A percentile compares a stretch with the other conserved stretches of the same genome.
Evolutionary conservation across 441 rosid species (phyloP).

Genomic region (Erysimum cheiri): DNA sequence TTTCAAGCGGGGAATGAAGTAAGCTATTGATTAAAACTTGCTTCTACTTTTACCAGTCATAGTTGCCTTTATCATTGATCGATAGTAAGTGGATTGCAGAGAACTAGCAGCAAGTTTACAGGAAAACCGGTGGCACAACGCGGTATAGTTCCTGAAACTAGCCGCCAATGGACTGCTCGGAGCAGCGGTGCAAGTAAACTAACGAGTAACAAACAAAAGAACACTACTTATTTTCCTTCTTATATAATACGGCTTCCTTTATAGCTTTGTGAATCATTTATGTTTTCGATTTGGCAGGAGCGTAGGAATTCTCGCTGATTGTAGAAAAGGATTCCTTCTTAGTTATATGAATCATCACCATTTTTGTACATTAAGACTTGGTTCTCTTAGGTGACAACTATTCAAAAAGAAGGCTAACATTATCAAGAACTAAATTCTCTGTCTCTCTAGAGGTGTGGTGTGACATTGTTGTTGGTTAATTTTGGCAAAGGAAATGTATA

Average conservation of each 20-base stretch:
- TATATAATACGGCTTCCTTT: neutral
- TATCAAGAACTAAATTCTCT: slow-evolving; percentile 1
- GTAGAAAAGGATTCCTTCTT: neutral
- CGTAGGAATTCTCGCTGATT: slow-evolving; percentile 52
- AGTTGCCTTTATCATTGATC: slow-evolving; percentile 37
- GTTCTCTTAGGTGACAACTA: slow-evolving; percentile 12
- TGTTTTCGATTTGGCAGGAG: slow-evolving; percentile 49
- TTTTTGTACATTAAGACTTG: slow-evolving; percentile 32
- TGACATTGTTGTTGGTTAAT: neutral
- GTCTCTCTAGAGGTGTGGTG: neutral
- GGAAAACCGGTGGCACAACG: slow-evolving; percentile 41
- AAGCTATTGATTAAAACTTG: slow-evolving; percentile 29
- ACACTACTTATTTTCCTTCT: neutral
- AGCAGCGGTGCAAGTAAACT: slow-evolving; percentile 33
- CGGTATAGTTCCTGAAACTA: slow-evolving; percentile 37
- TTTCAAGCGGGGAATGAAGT: slow-evolving; percentile 74
- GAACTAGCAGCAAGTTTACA: slow-evolving; percentile 2
- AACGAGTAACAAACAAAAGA: slow-evolving; percentile 27
- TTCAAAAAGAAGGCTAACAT: slow-evolving; percentile 19
- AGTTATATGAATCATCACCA: slow-evolving; percentile 1
- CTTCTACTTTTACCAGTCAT: neutral
- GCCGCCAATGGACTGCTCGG: slow-evolving; percentile 27
- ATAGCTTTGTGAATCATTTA: neutral
- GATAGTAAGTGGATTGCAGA: slow-evolving; percentile 16
- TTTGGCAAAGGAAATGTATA: slow-evolving; percentile 24